Base-by-base conservation (phyloP, 2,329 filamentous ascomycete genomes). In the Beauveria bassiana region DNA sequence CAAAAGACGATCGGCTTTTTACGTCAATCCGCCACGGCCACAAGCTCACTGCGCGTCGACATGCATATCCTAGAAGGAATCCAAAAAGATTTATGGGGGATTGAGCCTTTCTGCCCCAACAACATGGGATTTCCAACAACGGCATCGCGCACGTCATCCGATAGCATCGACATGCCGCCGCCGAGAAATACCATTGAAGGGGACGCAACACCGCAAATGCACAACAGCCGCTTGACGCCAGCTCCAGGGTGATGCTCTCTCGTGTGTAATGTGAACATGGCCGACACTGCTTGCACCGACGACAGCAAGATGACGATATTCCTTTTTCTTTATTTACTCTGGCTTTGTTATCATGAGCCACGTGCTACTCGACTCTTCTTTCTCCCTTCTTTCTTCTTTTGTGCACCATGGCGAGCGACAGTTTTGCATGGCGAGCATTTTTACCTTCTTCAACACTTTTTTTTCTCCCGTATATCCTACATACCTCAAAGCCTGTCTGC, bases 1-100 rank as follows among this genome's bases (percentile, higher is more conserved):
- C 71, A 78, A 46, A 86, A 85, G 64, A 98, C 93, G 0, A 91
- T 96, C 65, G 73, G 75, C 2, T 93, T 97, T 71, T 81, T 98
- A 57, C 76, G 81, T 51, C 79, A 88, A 62, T 86, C 90, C 34
- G 81, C 85, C 38, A 83, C 87, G 8, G 88, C 89, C 26, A 90
- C 90, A 0, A 91, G 91, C 53, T 88, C 90, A 8, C 82, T 97
- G 7, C 75, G 77, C 53, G 84, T 84, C 52, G 92, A 97, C 71
- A 84, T 88, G 70, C 81, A 83, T 57, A 95, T 97, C 62, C 79
- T 97, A 16, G 77, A 82, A 63, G 80, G 78, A 7, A 69, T 86
- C 4, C 74, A 81, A 54, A 70, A 75, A n/a, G 74, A 79, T 38
- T 72, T 84, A n/a, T 77, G 77, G 54, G 68, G 68, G 38, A 62